Percentiles rank a stretch among this genome's conserved stretches.
Evolutionary conservation across 139 green algal species (phyloP).

Genomic region (Haematococcus sp.): DNA sequence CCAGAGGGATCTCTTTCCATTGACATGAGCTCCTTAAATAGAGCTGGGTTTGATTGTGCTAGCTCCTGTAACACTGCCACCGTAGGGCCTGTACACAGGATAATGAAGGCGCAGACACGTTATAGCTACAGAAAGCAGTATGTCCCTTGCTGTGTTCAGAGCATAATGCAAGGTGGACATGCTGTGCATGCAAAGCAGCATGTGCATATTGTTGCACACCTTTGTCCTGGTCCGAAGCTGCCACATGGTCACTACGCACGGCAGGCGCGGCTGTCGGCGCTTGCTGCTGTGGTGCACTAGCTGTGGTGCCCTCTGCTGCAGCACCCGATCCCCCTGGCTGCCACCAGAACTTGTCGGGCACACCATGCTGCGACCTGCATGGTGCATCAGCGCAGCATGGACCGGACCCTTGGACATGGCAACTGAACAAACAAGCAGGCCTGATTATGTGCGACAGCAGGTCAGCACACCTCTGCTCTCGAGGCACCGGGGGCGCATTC

Average conservation of each 20-base stretch:
- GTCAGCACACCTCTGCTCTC: background rate
- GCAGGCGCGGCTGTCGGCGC: background rate
- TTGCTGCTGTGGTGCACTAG: background rate
- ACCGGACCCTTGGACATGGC: background rate
- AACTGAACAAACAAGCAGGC: too few species aligned
- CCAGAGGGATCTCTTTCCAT: background rate
- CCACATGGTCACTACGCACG: too few species aligned
- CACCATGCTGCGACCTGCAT: background rate
- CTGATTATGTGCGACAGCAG: background rate
- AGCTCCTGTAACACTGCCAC: background rate
- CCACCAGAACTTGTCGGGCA: conserved; percentile 1
- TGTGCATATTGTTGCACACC: too few species aligned
- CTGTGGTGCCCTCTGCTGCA: background rate
- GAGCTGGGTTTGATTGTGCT: background rate
- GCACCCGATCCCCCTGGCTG: background rate
- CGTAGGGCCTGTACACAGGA: too few species aligned
- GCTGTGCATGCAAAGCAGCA: too few species aligned
- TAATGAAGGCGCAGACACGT: background rate
- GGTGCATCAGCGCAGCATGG: background rate
- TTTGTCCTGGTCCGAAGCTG: too few species aligned
- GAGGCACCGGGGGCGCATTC: background rate
- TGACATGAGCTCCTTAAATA: background rate
- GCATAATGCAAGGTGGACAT: too few species aligned
- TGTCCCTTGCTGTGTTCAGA: too few species aligned
- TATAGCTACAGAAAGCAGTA: too few species aligned